Conservation (phyloP, 2,329 filamentous ascomycete genomes). For the Cladosporium oxysporum region DNA sequence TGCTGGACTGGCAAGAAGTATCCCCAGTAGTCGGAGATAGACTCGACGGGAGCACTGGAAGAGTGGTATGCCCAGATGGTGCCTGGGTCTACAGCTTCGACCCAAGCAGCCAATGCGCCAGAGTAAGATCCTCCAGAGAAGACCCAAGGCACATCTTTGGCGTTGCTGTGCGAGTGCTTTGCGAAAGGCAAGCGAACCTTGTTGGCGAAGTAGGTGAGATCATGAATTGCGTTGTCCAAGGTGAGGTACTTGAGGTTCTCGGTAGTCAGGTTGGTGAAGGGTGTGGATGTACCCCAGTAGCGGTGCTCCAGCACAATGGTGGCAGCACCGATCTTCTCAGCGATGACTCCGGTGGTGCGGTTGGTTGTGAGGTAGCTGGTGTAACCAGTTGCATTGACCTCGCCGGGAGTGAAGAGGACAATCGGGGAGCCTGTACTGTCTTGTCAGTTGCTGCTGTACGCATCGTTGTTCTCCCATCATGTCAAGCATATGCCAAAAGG, state of each 20-base stretch:
- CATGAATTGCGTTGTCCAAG: conserved; percentile 55
- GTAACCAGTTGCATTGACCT: conserved; percentile 51
- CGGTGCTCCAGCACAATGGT: conserved; percentile 60
- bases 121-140: conserved; percentile 59
- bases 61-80: conserved; percentile 64
- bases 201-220: conserved; percentile 57
- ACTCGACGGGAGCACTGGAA: conserved; percentile 58
- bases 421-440: conserved; percentile 49
- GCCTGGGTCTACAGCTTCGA: conserved; percentile 53
- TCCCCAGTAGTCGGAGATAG: conserved; percentile 59
- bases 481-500: background rate
- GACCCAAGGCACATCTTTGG: conserved; percentile 58
- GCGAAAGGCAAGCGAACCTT: conserved; percentile 58
- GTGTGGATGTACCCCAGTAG: conserved; percentile 60
- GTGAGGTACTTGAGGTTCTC: conserved; percentile 58
- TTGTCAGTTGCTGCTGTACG: background rate
- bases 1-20: conserved; percentile 60
- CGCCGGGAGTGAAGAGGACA: conserved; percentile 47
- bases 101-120: conserved; percentile 59
- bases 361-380: conserved; percentile 53
- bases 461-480: background rate
- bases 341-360: conserved; percentile 53
- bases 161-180: conserved; percentile 49
- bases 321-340: conserved; percentile 56
- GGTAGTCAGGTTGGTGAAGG: conserved; percentile 53